These are phyloP conservation scores for Lachancea meyersii DNA, from an alignment of 805 yeast genomes.

Conservation along the genomic window DNA sequence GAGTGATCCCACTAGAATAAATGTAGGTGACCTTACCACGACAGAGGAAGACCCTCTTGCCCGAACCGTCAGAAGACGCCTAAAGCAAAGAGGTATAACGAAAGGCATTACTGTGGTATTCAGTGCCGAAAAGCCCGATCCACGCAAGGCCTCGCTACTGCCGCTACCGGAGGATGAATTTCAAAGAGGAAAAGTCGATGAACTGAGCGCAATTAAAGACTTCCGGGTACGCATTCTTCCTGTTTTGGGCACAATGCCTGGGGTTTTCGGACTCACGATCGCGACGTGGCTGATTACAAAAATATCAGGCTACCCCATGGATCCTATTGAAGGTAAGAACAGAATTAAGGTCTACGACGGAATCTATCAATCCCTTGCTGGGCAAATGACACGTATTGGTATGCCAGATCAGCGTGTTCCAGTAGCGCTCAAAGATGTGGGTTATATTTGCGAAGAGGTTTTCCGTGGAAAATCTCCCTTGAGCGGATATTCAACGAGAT, in stretches of 20 bases:
- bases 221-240: constrained; percentile 94
- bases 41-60: constrained; percentile 95
- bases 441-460: constrained; percentile 83
- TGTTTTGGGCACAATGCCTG: constrained; percentile 95
- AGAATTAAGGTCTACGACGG: constrained; percentile 81
- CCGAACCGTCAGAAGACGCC: constrained; percentile 74
- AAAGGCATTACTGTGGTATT: constrained; percentile 81
- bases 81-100: constrained; percentile 71
- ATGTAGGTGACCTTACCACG: constrained; percentile 78
- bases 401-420: constrained; percentile 70
- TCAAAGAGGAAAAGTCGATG: constrained; percentile 76
- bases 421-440: constrained; percentile 62
- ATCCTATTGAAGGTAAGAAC: constrained; percentile 86
- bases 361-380: constrained; percentile 74
- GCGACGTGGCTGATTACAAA: constrained; percentile 77
- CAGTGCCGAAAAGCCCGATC: constrained; percentile 95
- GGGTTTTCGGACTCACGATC: constrained; percentile 85
- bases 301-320: constrained; percentile 83
- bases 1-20: constrained; percentile 88
- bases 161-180: constrained; percentile 81
- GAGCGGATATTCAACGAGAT: constrained; percentile 71
- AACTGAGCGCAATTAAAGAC: constrained; percentile 77
- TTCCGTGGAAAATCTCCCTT: constrained; percentile 89
- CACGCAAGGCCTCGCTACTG: constrained; percentile 78
- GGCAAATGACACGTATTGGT: constrained; percentile 78